Evolutionary conservation across 164 flowering plant genomes (phyloP), one percentile per base, ranked within the genome.

Genomic region (Protea cynaroides): DNA sequence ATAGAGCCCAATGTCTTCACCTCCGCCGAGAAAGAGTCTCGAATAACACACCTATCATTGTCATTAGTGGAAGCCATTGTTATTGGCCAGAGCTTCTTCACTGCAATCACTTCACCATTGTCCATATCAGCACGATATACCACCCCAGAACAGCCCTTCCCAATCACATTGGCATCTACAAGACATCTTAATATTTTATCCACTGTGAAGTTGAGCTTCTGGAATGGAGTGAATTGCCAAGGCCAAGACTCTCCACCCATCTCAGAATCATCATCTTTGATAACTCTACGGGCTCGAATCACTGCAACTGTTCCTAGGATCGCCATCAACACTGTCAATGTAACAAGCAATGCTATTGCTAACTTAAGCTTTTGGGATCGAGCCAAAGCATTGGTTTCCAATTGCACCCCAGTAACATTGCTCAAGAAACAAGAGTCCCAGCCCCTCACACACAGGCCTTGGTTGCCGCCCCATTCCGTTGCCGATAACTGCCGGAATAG

Each of bases 201-300:
- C 1, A 86, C 82, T 0, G 90, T 68, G 77, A 90, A 84, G 64
- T 69, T 84, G 49, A 86, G 73, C 73, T 86, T 90, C 75, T 90
- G 96, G 79, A 86, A 89, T 24, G 92, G 96, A 52, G 90, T 90
- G 68, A 90, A 79, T 34, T 87, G 80, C 96, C 96, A 90, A 34
- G 83, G 76, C 72, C 79, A 85, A 6, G 86, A 75, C 18, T 75
- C 71, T 11, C 71, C 68, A 44, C 94, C 93, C 25, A 80, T 44
- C 64, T 90, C 96, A 0, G 92, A 78, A 66, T 86, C 89, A 56
- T 86, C 92, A 2, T 79, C 78, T 51, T 57, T 56, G 7, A 67
- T 56, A 11, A 65, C 60, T 59, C 59, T 85, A 25, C 84, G 59
- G 6, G 83, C 82, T 37, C 95, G 78, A 17, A 84, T 59, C 36